Conservation (phyloP, 2,329 filamentous ascomycete genomes). For the Pestalotiopsis sp. region DNA sequence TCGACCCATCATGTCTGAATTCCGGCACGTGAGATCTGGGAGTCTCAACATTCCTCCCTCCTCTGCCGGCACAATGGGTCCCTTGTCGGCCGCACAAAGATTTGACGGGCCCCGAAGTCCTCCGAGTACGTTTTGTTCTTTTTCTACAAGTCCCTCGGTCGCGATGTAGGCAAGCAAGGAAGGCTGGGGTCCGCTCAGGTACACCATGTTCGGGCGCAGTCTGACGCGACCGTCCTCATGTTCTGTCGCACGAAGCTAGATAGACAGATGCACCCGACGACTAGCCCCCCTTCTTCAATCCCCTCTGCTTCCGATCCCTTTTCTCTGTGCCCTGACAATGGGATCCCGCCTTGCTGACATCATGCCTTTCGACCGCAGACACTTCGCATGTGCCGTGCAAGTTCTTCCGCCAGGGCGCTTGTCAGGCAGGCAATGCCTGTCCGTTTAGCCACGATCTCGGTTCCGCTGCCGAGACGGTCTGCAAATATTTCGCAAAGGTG, state of each 20-base stretch:
- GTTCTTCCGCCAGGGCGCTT: slow-evolving; percentile 96
- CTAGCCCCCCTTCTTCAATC: not conserved
- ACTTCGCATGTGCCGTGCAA: slow-evolving; percentile 98
- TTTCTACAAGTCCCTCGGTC: not conserved
- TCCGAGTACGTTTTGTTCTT: slow-evolving; percentile 53
- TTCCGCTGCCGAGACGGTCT: slow-evolving; percentile 81
- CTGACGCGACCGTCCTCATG: not conserved
- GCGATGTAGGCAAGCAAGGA: not conserved
- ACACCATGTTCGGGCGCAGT: not conserved
- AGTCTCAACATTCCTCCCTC: slow-evolving; percentile 55
- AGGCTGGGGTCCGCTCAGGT: not conserved
- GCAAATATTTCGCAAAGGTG: slow-evolving; percentile 99
- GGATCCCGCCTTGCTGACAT: slow-evolving; percentile 5
- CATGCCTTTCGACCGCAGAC: slow-evolving; percentile 54
- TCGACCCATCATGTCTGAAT: slow-evolving; percentile 46
- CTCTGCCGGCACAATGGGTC: slow-evolving; percentile 35
- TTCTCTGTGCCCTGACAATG: slow-evolving; percentile 9
- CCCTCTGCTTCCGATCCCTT: not conserved
- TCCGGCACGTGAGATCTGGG: slow-evolving; percentile 59
- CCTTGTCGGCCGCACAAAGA: slow-evolving; percentile 40
- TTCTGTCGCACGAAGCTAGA: slow-evolving; percentile 2
- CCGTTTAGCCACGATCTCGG: slow-evolving; percentile 95
- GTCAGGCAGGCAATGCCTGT: slow-evolving; percentile 93
- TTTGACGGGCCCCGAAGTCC: slow-evolving; percentile 66
- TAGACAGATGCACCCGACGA: not conserved